A percentile compares a stretch with the other conserved stretches of the same genome.
Conservation (phyloP, 148 eudicot species). For the Fallopia convolvulus region DNA sequence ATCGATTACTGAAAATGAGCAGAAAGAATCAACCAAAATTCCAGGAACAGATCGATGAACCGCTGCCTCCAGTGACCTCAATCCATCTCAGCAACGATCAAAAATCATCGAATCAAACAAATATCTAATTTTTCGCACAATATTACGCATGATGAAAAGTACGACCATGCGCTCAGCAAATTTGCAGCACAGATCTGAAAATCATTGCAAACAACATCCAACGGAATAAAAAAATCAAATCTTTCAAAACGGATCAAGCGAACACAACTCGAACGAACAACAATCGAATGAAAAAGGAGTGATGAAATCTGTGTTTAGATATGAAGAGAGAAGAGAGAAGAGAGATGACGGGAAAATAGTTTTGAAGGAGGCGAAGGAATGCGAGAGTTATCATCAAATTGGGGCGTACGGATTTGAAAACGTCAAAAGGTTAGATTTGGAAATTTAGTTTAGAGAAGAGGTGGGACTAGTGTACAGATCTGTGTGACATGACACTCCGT, state of each 20-base stretch:
- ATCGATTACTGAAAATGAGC: slow-evolving; percentile 41
- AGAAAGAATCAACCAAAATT: background rate
- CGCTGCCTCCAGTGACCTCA: slow-evolving; percentile 72
- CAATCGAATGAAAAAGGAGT: background rate
- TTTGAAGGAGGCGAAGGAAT: background rate
- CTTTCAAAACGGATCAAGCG: background rate
- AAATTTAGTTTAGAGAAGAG: background rate
- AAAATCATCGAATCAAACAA: background rate
- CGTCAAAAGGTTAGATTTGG: slow-evolving; percentile 3
- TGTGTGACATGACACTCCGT: background rate
- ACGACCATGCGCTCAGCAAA: background rate
- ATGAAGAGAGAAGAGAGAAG: slow-evolving; percentile 3
- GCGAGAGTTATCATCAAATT: background rate
- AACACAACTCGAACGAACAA: background rate
- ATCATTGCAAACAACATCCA: background rate
- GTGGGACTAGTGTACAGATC: background rate
- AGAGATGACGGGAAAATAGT: background rate
- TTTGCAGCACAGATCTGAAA: slow-evolving; percentile 9
- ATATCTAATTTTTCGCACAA: background rate
- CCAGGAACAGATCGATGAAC: slow-evolving; percentile 79
- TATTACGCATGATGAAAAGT: background rate
- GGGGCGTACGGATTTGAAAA: background rate
- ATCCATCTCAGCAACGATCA: background rate
- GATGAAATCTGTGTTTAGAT: background rate
- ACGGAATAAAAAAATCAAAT: background rate